These are phyloP conservation scores for Suillus brevipes DNA, from an alignment of 768 basidiomycete genomes.

Conservation along the genomic window DNA sequence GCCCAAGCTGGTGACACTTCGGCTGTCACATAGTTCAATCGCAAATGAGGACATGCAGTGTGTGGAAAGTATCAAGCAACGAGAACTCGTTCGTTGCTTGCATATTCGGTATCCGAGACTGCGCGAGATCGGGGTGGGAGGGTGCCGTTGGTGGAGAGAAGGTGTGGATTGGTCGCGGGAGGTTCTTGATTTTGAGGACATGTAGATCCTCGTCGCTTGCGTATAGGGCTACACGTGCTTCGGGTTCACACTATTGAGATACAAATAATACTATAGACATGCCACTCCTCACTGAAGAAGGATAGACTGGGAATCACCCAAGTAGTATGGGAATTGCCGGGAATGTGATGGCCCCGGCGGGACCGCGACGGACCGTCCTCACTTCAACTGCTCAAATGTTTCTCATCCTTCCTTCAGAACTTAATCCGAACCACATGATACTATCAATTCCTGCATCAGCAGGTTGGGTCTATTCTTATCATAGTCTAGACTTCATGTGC, in stretches of 20 bases:
- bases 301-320: not conserved
- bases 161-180: not conserved
- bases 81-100: not conserved
- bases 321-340: not conserved
- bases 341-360: too few relatives aligned
- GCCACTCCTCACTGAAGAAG: not conserved
- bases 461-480: not conserved
- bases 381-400: not conserved
- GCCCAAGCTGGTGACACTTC: not conserved
- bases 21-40: not conserved
- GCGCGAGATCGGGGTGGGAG: not conserved
- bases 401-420: not conserved
- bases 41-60: not conserved
- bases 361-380: not conserved
- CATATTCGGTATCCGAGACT: not conserved
- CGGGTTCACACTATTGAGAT: not conserved
- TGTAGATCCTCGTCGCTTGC: not conserved
- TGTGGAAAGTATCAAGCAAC: not conserved
- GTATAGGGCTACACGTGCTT: not conserved
- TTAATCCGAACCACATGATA: not conserved
- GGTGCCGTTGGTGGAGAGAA: conserved; percentile 2
- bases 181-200: not conserved
- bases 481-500: not conserved
- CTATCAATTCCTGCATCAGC: not conserved
- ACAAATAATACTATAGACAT: not conserved